phyloP scores from a whole-genome alignment of 352 stramenopile genomes.

The Phytophthora sansomeana region DNA sequence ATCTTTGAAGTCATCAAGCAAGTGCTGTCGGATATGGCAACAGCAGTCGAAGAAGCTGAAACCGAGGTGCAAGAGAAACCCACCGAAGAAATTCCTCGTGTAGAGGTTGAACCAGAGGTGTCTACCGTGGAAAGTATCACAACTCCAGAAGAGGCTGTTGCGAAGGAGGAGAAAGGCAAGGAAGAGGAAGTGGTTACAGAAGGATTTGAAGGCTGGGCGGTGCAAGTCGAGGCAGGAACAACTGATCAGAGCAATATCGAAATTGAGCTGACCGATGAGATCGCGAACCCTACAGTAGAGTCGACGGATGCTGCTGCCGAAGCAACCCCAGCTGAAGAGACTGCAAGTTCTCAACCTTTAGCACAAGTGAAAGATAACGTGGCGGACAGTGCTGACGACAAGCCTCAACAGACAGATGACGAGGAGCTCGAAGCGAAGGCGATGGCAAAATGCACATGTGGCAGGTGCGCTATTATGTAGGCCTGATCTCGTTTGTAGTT shows the following conservation, averaged over 20 bases:
- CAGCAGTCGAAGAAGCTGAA: slow-evolving; percentile 26
- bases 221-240: slow-evolving; percentile 12
- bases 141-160: not conserved
- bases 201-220: not conserved
- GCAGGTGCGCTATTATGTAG: slow-evolving; percentile 76
- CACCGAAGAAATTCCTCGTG: not conserved
- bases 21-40: slow-evolving; percentile 23
- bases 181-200: slow-evolving; percentile 3
- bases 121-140: not conserved
- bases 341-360: slow-evolving; percentile 16
- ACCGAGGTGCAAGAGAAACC: not conserved
- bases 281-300: not conserved
- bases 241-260: slow-evolving; percentile 23
- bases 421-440: slow-evolving; percentile 64
- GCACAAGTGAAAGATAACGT: slow-evolving; percentile 15
- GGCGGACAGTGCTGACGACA: not conserved
- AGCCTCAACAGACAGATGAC: slow-evolving; percentile 19
- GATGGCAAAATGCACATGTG: slow-evolving; percentile 75
- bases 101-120: slow-evolving; percentile 8
- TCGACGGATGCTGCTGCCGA: slow-evolving; percentile 3
- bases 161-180: not conserved
- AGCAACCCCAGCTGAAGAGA: slow-evolving; percentile 11
- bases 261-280: slow-evolving; percentile 17
- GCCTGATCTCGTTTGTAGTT: slow-evolving; percentile 8
- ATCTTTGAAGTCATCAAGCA: slow-evolving; percentile 21